Conservation (phyloP, 2,329 filamentous ascomycete species). For the Fusarium tjaetaba region DNA sequence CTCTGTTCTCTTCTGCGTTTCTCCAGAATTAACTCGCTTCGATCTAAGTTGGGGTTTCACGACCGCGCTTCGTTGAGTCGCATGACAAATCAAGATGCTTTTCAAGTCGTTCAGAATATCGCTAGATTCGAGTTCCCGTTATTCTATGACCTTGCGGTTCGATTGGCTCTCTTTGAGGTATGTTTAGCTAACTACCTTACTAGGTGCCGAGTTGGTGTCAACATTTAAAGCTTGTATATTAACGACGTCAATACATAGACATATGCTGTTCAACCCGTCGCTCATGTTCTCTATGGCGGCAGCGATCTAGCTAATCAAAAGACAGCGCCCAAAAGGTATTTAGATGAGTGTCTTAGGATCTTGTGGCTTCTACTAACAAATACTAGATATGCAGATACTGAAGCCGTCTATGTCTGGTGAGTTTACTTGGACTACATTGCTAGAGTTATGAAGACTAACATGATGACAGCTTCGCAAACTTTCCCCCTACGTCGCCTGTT, state of each 20-base stretch:
- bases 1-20: slow-evolving; percentile 53
- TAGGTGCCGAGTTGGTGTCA: not conserved
- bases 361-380: not conserved
- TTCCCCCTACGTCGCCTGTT: slow-evolving; percentile 42
- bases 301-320: slow-evolving; percentile 48
- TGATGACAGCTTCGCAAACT: slow-evolving; percentile 44
- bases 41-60: slow-evolving; percentile 46
- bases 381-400: slow-evolving; percentile 55
- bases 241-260: slow-evolving; percentile 44
- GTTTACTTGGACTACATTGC: not conserved
- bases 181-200: too few relatives aligned
- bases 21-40: slow-evolving; percentile 45
- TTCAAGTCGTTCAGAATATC: slow-evolving; percentile 53
- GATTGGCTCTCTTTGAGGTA: slow-evolving; percentile 55
- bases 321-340: slow-evolving; percentile 50
- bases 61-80: slow-evolving; percentile 49
- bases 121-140: slow-evolving; percentile 51
- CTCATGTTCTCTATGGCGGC: slow-evolving; percentile 49
- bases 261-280: slow-evolving; percentile 53
- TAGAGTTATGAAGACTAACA: not conserved
- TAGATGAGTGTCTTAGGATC: not conserved
- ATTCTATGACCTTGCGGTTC: slow-evolving; percentile 50
- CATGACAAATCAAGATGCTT: slow-evolving; percentile 58
- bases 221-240: not conserved
- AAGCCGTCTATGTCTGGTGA: slow-evolving; percentile 51